Base-by-base conservation (phyloP, 108 stramenopile species). In the Conticribra guillardii region DNA sequence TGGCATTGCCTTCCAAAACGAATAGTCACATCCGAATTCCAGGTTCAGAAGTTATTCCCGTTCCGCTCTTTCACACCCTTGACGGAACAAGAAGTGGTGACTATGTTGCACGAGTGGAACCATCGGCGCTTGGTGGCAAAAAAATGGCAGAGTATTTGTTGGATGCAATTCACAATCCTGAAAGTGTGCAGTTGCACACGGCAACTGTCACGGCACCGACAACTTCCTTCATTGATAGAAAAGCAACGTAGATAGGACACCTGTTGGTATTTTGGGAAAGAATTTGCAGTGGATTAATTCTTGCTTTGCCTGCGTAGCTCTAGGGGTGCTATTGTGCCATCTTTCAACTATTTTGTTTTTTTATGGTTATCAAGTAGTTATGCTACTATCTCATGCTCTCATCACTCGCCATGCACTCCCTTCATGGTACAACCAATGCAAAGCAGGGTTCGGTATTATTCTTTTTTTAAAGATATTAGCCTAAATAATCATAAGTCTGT, bases 31-130 rank as follows among this genome's bases (percentile, higher is more conserved):
- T 92, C 57, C 64, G 60, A 57, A 84, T 94, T 14, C 53, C 67
- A 15, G 90, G 93, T 1, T 64, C 81, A 2, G 71, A 89, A 49
- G 92, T 96, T 19, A 81, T 92, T 27, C 89, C 90, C 16, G 73
- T 96, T 17, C 91, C 93, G 18, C 81, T 96, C 0, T 94, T 85
- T 68, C 56, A 79, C 57, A 83, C 82, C 24, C 70, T 96, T 50
- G 88, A 96, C 76, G 93, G 93, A 30, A 92, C 88, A 26, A 67
- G 67, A 53, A 80, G 81, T 32, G 70, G 60, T 15, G 96, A 96
- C 73, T 96, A 96, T 74, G 84, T 89, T 30, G 85, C 85, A n/a
- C 76, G 96, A 41, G 96, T 96, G 23, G 96, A 96, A 70, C 96
- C 96, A 62, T 88, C 85, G 22, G 73, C 86, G n/a, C 26, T 33